Evolutionary conservation across 805 yeast species (phyloP), one percentile per base, ranked within the genome.

Genomic region (Zygosaccharomyces gambellarensis): DNA sequence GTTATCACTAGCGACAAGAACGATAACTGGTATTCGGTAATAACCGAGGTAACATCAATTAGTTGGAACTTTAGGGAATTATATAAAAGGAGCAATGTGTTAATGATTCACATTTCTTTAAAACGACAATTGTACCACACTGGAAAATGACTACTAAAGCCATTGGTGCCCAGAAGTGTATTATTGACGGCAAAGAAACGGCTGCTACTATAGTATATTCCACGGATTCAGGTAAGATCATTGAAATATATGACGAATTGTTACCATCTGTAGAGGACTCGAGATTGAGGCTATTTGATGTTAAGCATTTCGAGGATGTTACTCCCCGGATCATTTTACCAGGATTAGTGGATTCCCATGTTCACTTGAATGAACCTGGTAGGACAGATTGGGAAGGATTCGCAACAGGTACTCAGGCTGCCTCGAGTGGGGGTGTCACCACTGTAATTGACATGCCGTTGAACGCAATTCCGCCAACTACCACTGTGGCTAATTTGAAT

Each of bases 321-420:
- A 73, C 85, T 3, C 89, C 90, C 0, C 65, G 72, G 19, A 79
- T 78, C 29, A 76, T 90, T 10, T 72, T 92, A 73, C 97, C 98
- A 0, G 98, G 98, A 0, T 75, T 90, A 28, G 95, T 90, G 3
- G 98, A 90, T 62, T 79, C 96, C 4, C 98, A 90, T 66, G 98
- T 90, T 23, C 98, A 90, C 62, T 71, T 90, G 58, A 92, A 92
- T 66, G 98, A 92, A 62, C 97, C 98, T 0, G 98, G 98, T n/a
- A 74, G 97, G 58, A 90, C 97, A 1, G 96, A 90, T 54, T 90
- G 98, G 98, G 98, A 90, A 68, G 98, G 98, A 1, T 90, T 92
- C 65, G 96, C 83, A n/a, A 85, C 96, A 0, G 98, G 98, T 0
- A 90, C 98, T 0, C 83, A 84, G 63, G 87, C 96, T 2, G 97